Base-by-base conservation (phyloP, 1,284 basidiomycete genomes). In the Microbotryum violaceum region DNA sequence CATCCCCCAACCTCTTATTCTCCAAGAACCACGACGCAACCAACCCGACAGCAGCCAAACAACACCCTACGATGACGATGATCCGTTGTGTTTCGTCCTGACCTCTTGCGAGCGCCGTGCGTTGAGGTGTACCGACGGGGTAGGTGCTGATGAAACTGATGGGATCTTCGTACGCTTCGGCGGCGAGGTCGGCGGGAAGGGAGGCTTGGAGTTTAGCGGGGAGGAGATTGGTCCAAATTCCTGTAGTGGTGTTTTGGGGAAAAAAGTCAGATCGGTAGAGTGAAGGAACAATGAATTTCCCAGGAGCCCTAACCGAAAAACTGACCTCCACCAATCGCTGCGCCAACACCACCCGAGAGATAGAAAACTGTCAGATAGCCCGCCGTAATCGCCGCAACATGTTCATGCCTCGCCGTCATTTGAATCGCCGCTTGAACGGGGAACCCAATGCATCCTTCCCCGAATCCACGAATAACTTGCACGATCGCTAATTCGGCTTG, bases 391-490 rank as follows among this genome's bases (percentile, higher is more conserved):
- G 72, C 67, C 16, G 65, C 75, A 33, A 75, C 67, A 57, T 77
- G 66, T 62, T 75, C 73, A 63, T 75, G 74, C 59, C 70, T 71
- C 8, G 70, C 64, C 6, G 70, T 71, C 7, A 73, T 67, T 55
- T 77, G 75, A 49, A 77, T 73, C 6, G 71, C 63, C 0, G 73
- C 74, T 58, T 75, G 74, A 9, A 69, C 65, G 0, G 76, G 75
- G 70, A 73, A 76, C 4, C 65, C 63, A 61, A 76, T 73, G 37
- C 70, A 68, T 2, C 74, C 76, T 46, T 61, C 67, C 1, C 68
- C 73, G 47, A 72, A 56, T 21, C 74, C 74, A 49, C 72, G 68
- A 3, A 75, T 61, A 31, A 74, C 47, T 54, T 76, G 74, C 2
- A 75, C 72, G 37, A 72, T 65, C 21, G 70, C 70, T 21, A 75